phyloP scores from a whole-genome alignment of 306 rosid species.

The Cicer cuneatum region DNA sequence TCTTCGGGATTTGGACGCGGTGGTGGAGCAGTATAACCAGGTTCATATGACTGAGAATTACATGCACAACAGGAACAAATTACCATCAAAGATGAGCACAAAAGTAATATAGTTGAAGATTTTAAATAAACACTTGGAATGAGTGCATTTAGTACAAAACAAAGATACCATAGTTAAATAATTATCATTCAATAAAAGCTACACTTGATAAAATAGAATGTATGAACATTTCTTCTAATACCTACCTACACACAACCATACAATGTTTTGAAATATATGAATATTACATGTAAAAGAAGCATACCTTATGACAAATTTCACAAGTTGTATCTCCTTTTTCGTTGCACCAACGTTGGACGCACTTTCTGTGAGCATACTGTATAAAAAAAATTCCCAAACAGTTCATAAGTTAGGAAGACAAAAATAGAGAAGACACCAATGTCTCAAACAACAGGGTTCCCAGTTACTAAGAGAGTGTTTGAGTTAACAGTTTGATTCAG shows the following conservation, averaged over 20 bases:
- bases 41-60: constrained; percentile 71
- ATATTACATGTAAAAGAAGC: constrained; percentile 3
- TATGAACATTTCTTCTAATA: not conserved
- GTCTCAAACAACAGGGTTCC: not conserved
- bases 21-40: constrained; percentile 89
- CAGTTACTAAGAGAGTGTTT: not conserved
- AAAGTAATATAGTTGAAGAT: not conserved
- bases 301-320: constrained; percentile 95
- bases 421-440: constrained; percentile 10
- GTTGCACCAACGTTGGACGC: constrained; percentile 96
- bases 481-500: not conserved
- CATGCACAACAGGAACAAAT: constrained; percentile 9
- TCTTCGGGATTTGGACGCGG: constrained; percentile 77
- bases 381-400: not conserved
- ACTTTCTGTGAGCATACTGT: constrained; percentile 96
- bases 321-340: constrained; percentile 96
- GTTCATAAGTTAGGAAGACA: constrained; percentile 13
- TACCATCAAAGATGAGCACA: constrained; percentile 41
- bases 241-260: constrained; percentile 13
- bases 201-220: not conserved
- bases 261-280: not conserved
- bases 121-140: not conserved
- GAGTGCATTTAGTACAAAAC: constrained; percentile 21
- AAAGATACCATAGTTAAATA: not conserved
- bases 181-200: not conserved